Conservation (phyloP, 345 rosid species). For the Brassica carinata region DNA sequence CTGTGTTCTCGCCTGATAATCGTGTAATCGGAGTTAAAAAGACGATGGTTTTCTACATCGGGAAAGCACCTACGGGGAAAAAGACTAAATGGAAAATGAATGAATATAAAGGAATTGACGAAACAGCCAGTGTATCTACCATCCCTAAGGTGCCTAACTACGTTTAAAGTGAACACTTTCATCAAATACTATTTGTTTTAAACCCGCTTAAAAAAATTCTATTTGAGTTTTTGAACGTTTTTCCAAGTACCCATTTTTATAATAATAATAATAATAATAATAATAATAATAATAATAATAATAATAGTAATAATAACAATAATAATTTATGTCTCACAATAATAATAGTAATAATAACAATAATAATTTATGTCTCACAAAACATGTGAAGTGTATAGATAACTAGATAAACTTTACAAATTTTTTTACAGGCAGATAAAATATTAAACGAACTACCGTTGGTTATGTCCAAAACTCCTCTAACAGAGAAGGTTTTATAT, state of each 20-base stretch:
- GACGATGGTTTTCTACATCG: constrained; percentile 42
- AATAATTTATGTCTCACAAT: no score
- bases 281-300: no score
- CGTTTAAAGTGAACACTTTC: not conserved
- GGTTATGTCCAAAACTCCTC: not conserved
- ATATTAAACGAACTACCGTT: not conserved
- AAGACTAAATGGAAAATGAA: constrained; percentile 44
- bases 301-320: no score
- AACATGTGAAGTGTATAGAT: not conserved
- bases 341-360: no score
- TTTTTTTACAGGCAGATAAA: not conserved
- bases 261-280: no score
- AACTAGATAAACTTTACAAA: not conserved
- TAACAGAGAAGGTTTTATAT: not conserved
- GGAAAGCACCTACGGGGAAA: constrained; percentile 37
- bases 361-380: no score
- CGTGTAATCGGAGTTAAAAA: constrained; percentile 34
- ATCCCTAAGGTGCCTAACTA: constrained; percentile 4
- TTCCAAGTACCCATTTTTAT: not conserved
- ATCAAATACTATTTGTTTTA: constrained; percentile 4
- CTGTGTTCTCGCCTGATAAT: constrained; percentile 20
- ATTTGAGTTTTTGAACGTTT: not conserved
- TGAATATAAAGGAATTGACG: constrained; percentile 37
- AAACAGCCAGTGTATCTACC: constrained; percentile 10
- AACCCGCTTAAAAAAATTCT: not conserved